Conservation (phyloP, 116 monocot genomes). For the Zostera marina region DNA sequence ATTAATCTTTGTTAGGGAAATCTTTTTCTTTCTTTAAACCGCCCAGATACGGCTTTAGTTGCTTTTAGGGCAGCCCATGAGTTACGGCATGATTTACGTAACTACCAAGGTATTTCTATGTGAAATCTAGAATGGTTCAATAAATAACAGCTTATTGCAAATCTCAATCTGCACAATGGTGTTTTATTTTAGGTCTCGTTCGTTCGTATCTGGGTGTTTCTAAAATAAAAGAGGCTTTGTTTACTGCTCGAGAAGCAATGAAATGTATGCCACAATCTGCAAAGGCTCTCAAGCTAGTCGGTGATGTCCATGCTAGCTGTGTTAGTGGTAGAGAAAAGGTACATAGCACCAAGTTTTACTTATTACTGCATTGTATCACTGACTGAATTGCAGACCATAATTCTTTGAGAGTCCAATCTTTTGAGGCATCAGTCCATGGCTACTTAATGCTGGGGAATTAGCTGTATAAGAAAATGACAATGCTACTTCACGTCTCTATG, state of each 20-base stretch:
- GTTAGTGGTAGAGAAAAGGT: constrained; percentile 92
- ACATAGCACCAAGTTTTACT: not conserved
- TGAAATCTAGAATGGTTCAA: not conserved
- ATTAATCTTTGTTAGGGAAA: constrained; percentile 44
- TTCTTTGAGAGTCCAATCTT: too few relatives aligned
- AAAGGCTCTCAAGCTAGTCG: constrained; percentile 88
- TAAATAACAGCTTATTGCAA: not conserved
- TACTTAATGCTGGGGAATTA: too few relatives aligned
- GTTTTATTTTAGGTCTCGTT: constrained; percentile 53
- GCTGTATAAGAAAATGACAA: too few relatives aligned
- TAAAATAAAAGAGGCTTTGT: constrained; percentile 84
- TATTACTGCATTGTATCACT: not conserved
- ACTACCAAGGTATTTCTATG: constrained; percentile 62
- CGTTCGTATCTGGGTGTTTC: constrained; percentile 80
- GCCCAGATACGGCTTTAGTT: constrained; percentile 76
- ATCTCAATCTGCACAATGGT: not conserved
- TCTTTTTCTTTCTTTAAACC: constrained; percentile 48
- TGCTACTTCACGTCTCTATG: too few relatives aligned
- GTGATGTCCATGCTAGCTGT: constrained; percentile 93
- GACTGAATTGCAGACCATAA: too few relatives aligned
- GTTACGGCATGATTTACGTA: constrained; percentile 74
- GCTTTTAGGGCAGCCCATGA: constrained; percentile 94
- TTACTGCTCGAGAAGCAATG: constrained; percentile 65
- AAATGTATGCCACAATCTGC: constrained; percentile 31
- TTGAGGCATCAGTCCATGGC: too few relatives aligned